A percentile compares a stretch with the other conserved stretches of the same genome.
Evolutionary conservation across 2,329 filamentous ascomycete genomes (phyloP).

Genomic region (Aspergillus udagawae): DNA sequence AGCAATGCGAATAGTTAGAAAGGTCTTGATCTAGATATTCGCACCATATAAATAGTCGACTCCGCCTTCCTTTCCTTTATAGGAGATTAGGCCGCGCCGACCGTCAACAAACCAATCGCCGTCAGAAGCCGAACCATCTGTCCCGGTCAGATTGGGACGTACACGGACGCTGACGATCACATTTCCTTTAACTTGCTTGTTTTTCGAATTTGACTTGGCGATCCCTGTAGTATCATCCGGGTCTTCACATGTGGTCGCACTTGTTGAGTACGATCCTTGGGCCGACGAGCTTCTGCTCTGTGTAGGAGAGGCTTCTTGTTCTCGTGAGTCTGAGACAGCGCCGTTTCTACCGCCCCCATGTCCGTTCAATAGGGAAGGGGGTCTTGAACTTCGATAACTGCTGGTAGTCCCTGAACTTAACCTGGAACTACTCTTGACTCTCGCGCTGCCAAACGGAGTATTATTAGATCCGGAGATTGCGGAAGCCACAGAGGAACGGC

Average conservation of each 20-base stretch:
- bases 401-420: conserved; percentile 52
- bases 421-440: conserved; percentile 54
- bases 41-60: conserved; percentile 86
- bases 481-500: conserved; percentile 59
- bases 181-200: conserved; percentile 81
- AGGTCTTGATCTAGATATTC: conserved; percentile 22
- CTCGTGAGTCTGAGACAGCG: conserved; percentile 57
- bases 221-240: conserved; percentile 52
- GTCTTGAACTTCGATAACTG: conserved; percentile 48
- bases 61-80: conserved; percentile 78
- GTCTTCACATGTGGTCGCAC: conserved; percentile 84
- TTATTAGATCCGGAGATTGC: conserved; percentile 35
- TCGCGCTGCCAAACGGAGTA: conserved; percentile 33
- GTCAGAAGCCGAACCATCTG: conserved; percentile 60
- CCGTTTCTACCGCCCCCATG: conserved; percentile 74
- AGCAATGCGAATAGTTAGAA: conserved; percentile 9
- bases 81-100: conserved; percentile 74
- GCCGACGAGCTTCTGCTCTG: conserved; percentile 90
- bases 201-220: conserved; percentile 28
- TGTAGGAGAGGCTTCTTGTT: conserved; percentile 76
- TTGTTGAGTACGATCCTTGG: conserved; percentile 88
- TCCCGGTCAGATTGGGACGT: conserved; percentile 69
- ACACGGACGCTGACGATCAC: conserved; percentile 94
- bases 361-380: conserved; percentile 74
- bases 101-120: conserved; percentile 92